Base-by-base conservation (phyloP, 1,139 yeast genomes). In the Geotrichum citri-aurantii region DNA sequence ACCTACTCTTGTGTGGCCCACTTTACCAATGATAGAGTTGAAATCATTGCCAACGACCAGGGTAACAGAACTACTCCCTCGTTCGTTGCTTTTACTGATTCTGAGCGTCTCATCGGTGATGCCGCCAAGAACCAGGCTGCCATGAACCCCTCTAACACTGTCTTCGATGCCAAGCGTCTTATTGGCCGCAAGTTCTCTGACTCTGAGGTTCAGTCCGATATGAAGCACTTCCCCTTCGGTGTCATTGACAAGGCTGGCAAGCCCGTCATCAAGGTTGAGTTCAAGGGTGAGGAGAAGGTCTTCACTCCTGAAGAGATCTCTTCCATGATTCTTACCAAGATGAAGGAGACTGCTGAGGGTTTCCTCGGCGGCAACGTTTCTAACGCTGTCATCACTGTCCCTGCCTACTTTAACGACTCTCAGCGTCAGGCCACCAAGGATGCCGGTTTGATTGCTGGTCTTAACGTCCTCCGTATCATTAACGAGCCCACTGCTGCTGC, bases 401-500 rank as follows among this genome's bases (percentile, higher is more conserved):
- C 96, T 78, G 96, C 96, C 75, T 89, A 47, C 51, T 52, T 46
- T 50, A 52, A 52, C 51, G 55, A 52, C 46, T 52, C 50, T 17
- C 55, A 46, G 37, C 42, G 55, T 46, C 55, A 52, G 42, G 55
- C 55, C 17, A 52, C 55, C 50, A 52, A 52, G 55, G 96, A 89
- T 79, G 95, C 96, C 69, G 96, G 96, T 86, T 86, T 89, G 79
- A 89, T 89, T 81, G 88, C 96, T 72, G 96, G 96, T 77, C 84
- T 89, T 75, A 88, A 89, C 83, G 96, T 89, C 73, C 82, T 88
- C 80, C 88, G 97, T 81, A 91, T 90, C 80, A 90, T 90, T 75
- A 90, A 90, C 87, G 97, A 90, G 83, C 97, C 97, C 75, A 90
- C 97, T 68, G 97, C 97, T 69, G 97, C 97, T 74, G 97, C 97